A percentile compares a stretch with the other conserved stretches of the same genome.
Evolutionary conservation across 225 moss, liverwort and hornwort species (phyloP).

Genomic region (Neckera pumila): DNA sequence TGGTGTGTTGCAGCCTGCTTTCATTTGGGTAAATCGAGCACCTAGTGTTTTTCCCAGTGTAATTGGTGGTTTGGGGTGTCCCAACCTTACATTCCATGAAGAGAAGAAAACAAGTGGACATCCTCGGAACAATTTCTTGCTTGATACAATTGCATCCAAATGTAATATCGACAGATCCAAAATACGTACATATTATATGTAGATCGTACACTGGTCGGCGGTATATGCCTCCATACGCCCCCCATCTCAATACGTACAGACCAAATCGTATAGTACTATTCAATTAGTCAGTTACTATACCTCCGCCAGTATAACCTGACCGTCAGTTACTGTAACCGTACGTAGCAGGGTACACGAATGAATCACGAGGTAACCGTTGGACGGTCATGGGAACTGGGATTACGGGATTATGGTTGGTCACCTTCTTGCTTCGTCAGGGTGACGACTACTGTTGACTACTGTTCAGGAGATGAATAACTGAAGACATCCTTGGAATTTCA

Average conservation of each 20-base stretch:
- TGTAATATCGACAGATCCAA: neutral
- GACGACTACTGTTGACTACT: no score
- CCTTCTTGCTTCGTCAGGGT: neutral
- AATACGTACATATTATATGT: neutral
- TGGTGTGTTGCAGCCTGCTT: neutral
- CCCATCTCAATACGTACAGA: neutral
- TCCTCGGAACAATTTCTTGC: neutral
- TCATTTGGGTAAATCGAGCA: neutral
- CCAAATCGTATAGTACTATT: no score
- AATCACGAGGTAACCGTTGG: neutral
- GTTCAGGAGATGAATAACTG: no score
- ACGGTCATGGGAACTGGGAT: neutral
- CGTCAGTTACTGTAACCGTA: no score
- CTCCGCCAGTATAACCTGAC: no score
- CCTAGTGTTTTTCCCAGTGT: neutral
- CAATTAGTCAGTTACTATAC: neutral
- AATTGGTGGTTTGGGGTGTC: no score
- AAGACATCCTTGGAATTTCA: neutral
- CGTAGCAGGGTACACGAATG: neutral
- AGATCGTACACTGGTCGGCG: neutral
- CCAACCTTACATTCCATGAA: neutral
- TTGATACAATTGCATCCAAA: neutral
- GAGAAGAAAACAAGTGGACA: neutral
- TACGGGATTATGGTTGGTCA: neutral
- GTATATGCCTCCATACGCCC: neutral